These are phyloP conservation scores for Nannochloropsis gaditana DNA, from an alignment of 108 stramenopile species.

Conservation along the genomic window DNA sequence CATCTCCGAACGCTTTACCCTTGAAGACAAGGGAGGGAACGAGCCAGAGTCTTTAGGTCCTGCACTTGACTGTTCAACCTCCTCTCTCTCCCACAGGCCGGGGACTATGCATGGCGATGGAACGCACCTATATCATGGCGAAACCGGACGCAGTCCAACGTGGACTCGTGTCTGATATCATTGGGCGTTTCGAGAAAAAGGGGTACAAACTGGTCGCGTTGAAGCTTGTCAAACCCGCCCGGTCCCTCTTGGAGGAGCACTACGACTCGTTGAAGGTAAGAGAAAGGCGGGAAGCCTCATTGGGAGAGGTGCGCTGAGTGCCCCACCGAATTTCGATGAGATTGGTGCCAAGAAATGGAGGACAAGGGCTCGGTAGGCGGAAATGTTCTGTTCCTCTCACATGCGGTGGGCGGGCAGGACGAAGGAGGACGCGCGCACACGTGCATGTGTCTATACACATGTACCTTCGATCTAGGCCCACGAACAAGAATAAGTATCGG, in stretches of 20 bases:
- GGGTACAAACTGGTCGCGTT: slow-evolving; percentile 95
- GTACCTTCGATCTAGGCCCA: no score
- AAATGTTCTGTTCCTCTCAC: no score
- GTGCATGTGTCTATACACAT: no score
- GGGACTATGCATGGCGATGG: slow-evolving; percentile 49
- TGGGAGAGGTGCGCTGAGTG: no score
- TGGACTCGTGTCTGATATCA: slow-evolving; percentile 90
- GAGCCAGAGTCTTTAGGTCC: no score
- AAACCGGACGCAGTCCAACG: slow-evolving; percentile 99
- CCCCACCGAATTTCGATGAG: no score
- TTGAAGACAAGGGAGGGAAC: no score
- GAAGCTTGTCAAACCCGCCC: slow-evolving; percentile 75
- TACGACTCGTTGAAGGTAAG: slow-evolving; percentile 57
- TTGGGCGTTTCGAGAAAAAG: slow-evolving; percentile 88
- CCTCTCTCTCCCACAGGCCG: slow-evolving; percentile 8
- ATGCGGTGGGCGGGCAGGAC: no score
- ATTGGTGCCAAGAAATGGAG: not conserved
- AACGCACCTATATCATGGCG: slow-evolving; percentile 86
- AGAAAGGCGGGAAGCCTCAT: not conserved
- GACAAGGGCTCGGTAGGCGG: not conserved
- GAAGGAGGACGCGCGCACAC: no score
- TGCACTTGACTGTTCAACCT: not conserved
- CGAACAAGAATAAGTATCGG: no score
- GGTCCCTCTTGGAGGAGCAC: slow-evolving; percentile 86
- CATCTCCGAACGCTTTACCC: no score